phyloP scores from a whole-genome alignment of 2,329 filamentous ascomycete genomes.

The Epichloe aotearoae region DNA sequence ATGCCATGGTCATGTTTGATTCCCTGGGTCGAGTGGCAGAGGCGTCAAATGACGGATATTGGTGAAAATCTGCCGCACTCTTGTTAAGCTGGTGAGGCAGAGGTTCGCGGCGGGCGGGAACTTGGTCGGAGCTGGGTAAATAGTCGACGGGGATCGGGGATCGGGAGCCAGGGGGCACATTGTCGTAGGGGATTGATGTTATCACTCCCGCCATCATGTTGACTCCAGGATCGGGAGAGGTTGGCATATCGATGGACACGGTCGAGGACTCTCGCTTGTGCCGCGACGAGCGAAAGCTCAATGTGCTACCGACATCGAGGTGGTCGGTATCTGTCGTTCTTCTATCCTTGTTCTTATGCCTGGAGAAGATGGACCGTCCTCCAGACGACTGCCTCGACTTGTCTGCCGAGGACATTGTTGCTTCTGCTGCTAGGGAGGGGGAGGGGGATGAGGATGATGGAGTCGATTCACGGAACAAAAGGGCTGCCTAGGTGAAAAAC shows the following conservation, averaged over 20 bases:
- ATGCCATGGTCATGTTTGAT: slow-evolving; percentile 47
- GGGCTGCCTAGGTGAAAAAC: slow-evolving; percentile 17
- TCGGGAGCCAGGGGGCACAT: slow-evolving; percentile 47
- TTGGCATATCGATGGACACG: slow-evolving; percentile 56
- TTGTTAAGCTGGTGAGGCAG: slow-evolving; percentile 77
- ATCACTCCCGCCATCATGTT: slow-evolving; percentile 72
- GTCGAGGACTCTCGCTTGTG: slow-evolving; percentile 62
- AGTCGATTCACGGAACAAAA: neutral
- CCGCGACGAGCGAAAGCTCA: slow-evolving; percentile 58
- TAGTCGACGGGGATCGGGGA: slow-evolving; percentile 64
- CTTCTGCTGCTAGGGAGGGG: neutral
- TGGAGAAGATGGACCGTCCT: slow-evolving; percentile 73
- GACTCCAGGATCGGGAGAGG: slow-evolving; percentile 50
- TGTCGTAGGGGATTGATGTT: slow-evolving; percentile 79
- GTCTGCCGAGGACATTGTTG: slow-evolving; percentile 51
- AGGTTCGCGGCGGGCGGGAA: slow-evolving; percentile 53
- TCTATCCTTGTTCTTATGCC: slow-evolving; percentile 67
- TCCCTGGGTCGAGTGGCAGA: slow-evolving; percentile 23
- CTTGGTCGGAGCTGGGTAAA: slow-evolving; percentile 52
- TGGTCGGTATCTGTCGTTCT: slow-evolving; percentile 46
- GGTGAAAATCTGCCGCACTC: slow-evolving; percentile 66
- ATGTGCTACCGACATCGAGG: slow-evolving; percentile 46
- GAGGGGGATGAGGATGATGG: neutral
- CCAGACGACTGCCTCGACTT: slow-evolving; percentile 69
- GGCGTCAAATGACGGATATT: slow-evolving; percentile 65